Conservation (phyloP, 176 grass and related monocot species). For the Cenchrus fungigraminus region DNA sequence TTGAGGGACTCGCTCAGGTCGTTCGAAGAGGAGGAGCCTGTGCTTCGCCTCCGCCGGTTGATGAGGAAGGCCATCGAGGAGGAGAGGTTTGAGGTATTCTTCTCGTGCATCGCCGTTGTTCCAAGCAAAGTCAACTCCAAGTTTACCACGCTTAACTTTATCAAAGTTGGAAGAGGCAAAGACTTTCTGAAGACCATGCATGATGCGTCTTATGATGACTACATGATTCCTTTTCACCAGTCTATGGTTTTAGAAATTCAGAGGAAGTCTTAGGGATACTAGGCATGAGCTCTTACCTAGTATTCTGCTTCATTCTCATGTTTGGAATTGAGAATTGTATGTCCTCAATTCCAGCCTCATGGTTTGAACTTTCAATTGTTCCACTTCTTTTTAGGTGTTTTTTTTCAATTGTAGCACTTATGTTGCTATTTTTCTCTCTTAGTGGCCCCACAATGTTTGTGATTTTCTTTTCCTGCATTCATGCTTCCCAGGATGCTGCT, state of each 20-base stretch:
- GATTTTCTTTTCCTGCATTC: conserved; percentile 3
- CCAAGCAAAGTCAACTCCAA: not conserved
- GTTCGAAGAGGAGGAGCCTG: conserved; percentile 75
- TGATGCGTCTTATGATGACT: not conserved
- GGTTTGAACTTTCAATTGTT: not conserved
- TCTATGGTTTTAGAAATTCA: not conserved
- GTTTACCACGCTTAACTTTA: not conserved
- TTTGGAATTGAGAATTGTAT: not conserved
- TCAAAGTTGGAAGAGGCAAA: not conserved
- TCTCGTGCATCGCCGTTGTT: not conserved
- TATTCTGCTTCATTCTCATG: not conserved
- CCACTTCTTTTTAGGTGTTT: not conserved
- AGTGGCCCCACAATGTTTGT: conserved; percentile 14
- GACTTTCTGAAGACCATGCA: not conserved
- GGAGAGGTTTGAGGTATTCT: conserved; percentile 71
- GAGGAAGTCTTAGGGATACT: not conserved
- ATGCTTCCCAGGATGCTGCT: conserved; percentile 68
- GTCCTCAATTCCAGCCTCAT: conserved; percentile 18
- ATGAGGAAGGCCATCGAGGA: conserved; percentile 66
- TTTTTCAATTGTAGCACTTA: not conserved
- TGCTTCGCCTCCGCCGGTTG: conserved; percentile 58
- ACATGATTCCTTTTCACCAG: not conserved
- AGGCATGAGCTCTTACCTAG: not conserved
- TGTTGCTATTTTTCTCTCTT: conserved; percentile 14
- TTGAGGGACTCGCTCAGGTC: conserved; percentile 72